Conservation (phyloP, 805 yeast genomes). For the Kuraishia cidri region DNA sequence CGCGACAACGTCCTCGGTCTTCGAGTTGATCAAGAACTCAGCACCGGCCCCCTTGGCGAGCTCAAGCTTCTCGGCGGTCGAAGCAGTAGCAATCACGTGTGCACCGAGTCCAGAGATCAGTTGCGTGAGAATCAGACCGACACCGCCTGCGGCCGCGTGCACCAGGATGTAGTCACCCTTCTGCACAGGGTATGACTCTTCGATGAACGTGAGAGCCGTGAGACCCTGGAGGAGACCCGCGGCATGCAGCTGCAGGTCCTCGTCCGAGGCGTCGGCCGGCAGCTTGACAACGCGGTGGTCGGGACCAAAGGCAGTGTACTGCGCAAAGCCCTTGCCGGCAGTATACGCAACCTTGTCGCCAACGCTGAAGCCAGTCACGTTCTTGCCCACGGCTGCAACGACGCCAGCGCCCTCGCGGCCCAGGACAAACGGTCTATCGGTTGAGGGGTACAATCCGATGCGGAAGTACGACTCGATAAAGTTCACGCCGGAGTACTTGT, state of each 20-base stretch:
- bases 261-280: conserved; percentile 37
- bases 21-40: conserved; percentile 50
- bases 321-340: conserved; percentile 54
- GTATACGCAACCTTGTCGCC: conserved; percentile 69
- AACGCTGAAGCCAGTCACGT: conserved; percentile 42
- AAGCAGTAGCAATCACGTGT: conserved; percentile 77
- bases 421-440: conserved; percentile 49
- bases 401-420: conserved; percentile 71
- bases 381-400: conserved; percentile 54
- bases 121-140: conserved; percentile 67
- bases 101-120: conserved; percentile 59
- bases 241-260: conserved; percentile 43
- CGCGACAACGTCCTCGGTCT: conserved; percentile 44
- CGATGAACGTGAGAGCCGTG: conserved; percentile 67
- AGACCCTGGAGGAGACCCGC: conserved; percentile 63
- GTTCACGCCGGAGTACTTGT: conserved; percentile 72
- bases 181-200: conserved; percentile 58
- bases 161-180: conserved; percentile 66
- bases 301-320: conserved; percentile 46
- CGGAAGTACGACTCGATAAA: conserved; percentile 81
- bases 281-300: conserved; percentile 34
- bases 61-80: conserved; percentile 62
- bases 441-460: conserved; percentile 62
- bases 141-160: conserved; percentile 96
- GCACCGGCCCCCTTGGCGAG: conserved; percentile 72